A percentile compares a stretch with the other conserved stretches of the same genome.
Conservation (phyloP, 805 yeast species). For the Wickerhamiella spandovensis region DNA sequence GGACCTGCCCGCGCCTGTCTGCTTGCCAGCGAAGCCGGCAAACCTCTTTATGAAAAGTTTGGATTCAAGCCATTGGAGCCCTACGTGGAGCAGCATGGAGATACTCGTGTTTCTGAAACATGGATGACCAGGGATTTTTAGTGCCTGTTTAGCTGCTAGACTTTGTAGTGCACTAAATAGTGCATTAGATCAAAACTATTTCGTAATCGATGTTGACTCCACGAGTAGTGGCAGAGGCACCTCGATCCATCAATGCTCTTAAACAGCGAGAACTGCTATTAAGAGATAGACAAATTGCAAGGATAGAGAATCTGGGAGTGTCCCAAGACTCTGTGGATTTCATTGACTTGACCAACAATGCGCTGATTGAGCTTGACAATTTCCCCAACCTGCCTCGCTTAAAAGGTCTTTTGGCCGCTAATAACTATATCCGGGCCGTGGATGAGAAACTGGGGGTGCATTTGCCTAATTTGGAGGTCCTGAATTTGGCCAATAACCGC, state of each 20-base stretch:
- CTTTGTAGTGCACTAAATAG: too few relatives aligned
- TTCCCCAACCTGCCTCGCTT: conserved; percentile 33
- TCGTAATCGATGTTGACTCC: conserved; percentile 3
- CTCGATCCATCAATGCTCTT: conserved; percentile 30
- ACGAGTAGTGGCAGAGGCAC: not conserved
- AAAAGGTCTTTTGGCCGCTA: conserved; percentile 44
- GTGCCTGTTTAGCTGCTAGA: too few relatives aligned
- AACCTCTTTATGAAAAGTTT: not conserved
- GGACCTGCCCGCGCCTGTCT: not conserved
- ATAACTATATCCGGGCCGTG: conserved; percentile 41
- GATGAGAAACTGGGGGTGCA: conserved; percentile 25
- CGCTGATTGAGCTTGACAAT: conserved; percentile 39
- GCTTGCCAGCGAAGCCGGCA: not conserved
- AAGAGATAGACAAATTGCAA: conserved; percentile 28
- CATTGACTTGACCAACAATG: conserved; percentile 68
- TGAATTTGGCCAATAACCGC: conserved; percentile 41
- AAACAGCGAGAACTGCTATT: conserved; percentile 31
- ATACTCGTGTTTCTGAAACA: not conserved
- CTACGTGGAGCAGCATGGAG: not conserved
- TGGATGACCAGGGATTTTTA: not conserved
- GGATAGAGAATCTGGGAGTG: conserved; percentile 33
- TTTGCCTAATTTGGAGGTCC: conserved; percentile 36
- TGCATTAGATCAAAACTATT: too few relatives aligned
- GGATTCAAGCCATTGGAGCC: not conserved
- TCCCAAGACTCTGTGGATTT: conserved; percentile 34